Base-by-base conservation (phyloP, 192 early-diverging fungal genomes). In the Gonapodya prolifera region DNA sequence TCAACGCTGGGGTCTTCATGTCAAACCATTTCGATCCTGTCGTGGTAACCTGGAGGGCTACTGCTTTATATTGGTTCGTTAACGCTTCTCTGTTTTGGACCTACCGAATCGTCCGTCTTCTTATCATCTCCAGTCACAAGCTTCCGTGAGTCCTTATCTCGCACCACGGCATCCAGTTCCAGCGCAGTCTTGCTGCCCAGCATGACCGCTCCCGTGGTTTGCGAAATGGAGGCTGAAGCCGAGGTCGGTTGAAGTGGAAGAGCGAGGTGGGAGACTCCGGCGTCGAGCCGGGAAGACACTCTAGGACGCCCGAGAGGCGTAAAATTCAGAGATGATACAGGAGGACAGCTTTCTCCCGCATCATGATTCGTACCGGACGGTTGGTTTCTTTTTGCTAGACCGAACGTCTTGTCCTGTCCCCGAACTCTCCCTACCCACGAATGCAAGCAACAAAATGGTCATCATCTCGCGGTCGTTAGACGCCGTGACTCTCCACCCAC, bases 1-100 rank as follows among this genome's bases (percentile, higher is more conserved):
- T 98, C 35, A 99, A 74, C 75, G 91, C 89, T 0, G 94, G 88
- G 29, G 91, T 89, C 35, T 87, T 88, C 89, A 99, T 92, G 80
- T 93, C 92, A 81, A 98, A 99, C 97, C 97, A 98, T 32, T 88
- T 86, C 13, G 85, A 78, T 30, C 82, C 86, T 1, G 86, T 69
- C 17, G 83, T 82, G 78, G 82, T 80, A 29, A 33, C 75, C 32
- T 61, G 18, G 71, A 16, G 28, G 45, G n/a, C 13, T 16, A 69
- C 45, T 8, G 45, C 45, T n/a, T 69, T n/a, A 8, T 69, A 69
- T n/a, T n/a, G 45, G 45, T 69, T 8, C 45, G 13, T 69, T 8
- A n/a, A n/a, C 45, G 8, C 45, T n/a, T 69, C n/a, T 69, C 45
- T 69, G 8, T 69, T n/a, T n/a, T 69, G n/a, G n/a, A n/a, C n/a